Conservation (phyloP, 208 protist genomes). For the Naegleria fowleri region DNA sequence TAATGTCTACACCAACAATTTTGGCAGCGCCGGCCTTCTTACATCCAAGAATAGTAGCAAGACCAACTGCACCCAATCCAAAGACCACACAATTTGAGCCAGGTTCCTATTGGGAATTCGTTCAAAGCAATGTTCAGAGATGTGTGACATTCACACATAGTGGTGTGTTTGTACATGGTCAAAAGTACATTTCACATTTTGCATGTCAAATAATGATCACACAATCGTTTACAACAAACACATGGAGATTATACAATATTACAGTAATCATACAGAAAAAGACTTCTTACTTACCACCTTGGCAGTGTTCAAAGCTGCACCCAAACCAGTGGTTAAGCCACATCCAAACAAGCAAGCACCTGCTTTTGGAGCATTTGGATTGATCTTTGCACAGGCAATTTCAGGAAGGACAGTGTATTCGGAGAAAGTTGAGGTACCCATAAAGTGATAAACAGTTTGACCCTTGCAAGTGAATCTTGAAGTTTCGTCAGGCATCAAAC, state of each 20-base stretch:
- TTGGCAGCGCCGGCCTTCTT: slow-evolving; percentile 44
- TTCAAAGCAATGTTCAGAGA: no score
- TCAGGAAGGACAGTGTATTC: slow-evolving; percentile 76
- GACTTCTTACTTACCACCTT: slow-evolving; percentile 49
- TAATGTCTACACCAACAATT: slow-evolving; percentile 64
- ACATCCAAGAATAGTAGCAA: slow-evolving; percentile 55
- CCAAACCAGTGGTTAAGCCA: slow-evolving; percentile 53
- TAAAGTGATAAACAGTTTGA: slow-evolving; percentile 69
- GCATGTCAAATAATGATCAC: no score
- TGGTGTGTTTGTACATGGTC: no score
- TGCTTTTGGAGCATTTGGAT: slow-evolving; percentile 50
- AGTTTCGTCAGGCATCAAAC: slow-evolving; percentile 78
- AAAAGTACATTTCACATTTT: background rate
- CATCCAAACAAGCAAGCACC: slow-evolving; percentile 42
- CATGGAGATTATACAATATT: no score
- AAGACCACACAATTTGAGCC: slow-evolving; percentile 54
- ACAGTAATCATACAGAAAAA: no score
- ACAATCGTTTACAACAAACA: no score
- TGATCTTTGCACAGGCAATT: slow-evolving; percentile 62
- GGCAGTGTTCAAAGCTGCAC: slow-evolving; percentile 60
- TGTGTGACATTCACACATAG: no score
- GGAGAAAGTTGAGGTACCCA: slow-evolving; percentile 60
- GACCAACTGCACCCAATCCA: slow-evolving; percentile 66
- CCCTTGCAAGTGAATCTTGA: slow-evolving; percentile 56
- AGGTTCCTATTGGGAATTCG: no score